These are phyloP conservation scores for Penicillium lividum DNA, from an alignment of 495 filamentous ascomycete genomes.

Conservation along the genomic window DNA sequence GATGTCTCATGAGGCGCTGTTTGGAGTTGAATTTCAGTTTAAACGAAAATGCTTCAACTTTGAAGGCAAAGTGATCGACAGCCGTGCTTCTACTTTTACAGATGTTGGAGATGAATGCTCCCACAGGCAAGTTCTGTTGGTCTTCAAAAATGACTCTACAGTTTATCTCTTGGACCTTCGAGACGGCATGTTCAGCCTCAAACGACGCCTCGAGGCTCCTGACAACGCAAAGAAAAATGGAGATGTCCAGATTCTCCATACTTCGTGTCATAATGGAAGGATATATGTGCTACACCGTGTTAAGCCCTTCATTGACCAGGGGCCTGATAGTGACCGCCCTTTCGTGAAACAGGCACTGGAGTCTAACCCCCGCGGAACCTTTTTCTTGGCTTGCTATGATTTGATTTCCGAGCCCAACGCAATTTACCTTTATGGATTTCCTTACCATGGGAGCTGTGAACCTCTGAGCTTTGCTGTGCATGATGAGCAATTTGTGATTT, in stretches of 20 bases:
- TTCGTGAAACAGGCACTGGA: conserved; percentile 40
- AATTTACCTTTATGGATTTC: conserved; percentile 31
- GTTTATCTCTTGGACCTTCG: conserved; percentile 30
- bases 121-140: conserved; percentile 22
- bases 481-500: conserved; percentile 38
- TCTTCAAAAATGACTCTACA: conserved; percentile 27
- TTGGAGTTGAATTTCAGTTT: conserved; percentile 33
- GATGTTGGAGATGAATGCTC: background rate
- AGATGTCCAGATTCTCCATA: conserved; percentile 33
- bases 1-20: conserved; percentile 24
- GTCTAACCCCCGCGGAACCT: conserved; percentile 20
- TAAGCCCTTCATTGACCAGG: conserved; percentile 28
- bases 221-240: conserved; percentile 24
- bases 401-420: conserved; percentile 10
- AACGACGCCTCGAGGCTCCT: conserved; percentile 21
- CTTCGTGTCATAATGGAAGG: conserved; percentile 26
- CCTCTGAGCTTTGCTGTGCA: conserved; percentile 35
- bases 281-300: conserved; percentile 38
- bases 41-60: conserved; percentile 28
- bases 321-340: conserved; percentile 29
- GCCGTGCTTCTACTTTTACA: conserved; percentile 31
- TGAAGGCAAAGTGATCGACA: conserved; percentile 25
- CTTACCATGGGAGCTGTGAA: conserved; percentile 31
- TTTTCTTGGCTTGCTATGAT: conserved; percentile 33
- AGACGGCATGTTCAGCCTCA: conserved; percentile 17